Evolutionary conservation across 257 asterid genomes (phyloP), one percentile per base, ranked within the genome.

Genomic region (Agastache rugosa): DNA sequence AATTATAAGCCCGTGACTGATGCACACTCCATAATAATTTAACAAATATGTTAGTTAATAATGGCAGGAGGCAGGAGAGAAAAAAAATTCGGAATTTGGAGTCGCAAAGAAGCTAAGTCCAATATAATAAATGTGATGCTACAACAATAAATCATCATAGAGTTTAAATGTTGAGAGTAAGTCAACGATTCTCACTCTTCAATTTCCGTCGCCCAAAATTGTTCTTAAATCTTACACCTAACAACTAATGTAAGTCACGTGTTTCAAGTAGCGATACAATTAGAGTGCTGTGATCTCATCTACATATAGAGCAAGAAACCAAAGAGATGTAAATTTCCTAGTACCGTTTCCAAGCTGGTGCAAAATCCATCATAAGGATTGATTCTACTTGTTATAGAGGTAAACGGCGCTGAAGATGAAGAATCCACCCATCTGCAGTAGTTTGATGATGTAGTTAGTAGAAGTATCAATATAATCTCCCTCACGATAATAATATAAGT

Each of bases 361-460:
- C 67, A 37, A 41, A 56, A 63, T 20, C 63, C 55, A 34, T 63
- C 17, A 15, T 3, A 16, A 56, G 27, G 11, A 23, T 58, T 19
- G 11, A 23, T 45, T 19, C 35, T 74, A 74, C 78, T 74, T 74
- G 72, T 74, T 63, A 55, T 74, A 53, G 34, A 74, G 78, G 58
- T 74, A 74, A 39, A 74, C 65, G 3, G n/a, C 78, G 37, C 78
- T 74, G 59, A 74, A 74, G 58, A 64, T 23, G 58, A 74, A 74
- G 66, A 74, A 74, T n/a, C 78, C 78, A 64, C 72, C 66, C 78
- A 74, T 74, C 78, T 74, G 72, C 66, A 39, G 12, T 20, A 63
- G 23, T 66, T 42, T 1, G 15, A 42, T 44, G 25, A 22, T 8
- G 58, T 42, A 23, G 10, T 74, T 37, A 63, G 61, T 73, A 11